These are phyloP conservation scores for Coccomyxa sp. DNA, from an alignment of 139 green algal species.

Conservation along the genomic window DNA sequence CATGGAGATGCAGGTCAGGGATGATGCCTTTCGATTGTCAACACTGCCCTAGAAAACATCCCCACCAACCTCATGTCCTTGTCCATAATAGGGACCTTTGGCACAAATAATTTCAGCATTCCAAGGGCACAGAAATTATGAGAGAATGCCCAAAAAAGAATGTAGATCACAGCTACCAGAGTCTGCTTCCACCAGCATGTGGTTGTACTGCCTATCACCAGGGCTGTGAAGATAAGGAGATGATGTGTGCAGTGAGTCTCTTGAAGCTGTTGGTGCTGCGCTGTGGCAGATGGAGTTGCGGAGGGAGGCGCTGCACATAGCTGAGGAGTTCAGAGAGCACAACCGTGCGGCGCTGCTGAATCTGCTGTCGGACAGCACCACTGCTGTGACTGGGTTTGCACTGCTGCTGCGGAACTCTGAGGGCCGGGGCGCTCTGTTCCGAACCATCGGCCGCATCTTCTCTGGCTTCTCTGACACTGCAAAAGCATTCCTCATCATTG, in stretches of 20 bases:
- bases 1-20: slow-evolving; percentile 37
- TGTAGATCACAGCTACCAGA: too few species aligned
- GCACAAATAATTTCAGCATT: too few species aligned
- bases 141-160: too few species aligned
- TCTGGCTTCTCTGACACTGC: slow-evolving; percentile 80
- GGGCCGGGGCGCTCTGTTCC: slow-evolving; percentile 39
- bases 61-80: not conserved
- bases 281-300: slow-evolving; percentile 8
- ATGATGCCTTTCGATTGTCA: not conserved
- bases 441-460: slow-evolving; percentile 72
- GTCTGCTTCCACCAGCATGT: too few species aligned
- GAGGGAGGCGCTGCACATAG: slow-evolving; percentile 15
- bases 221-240: not conserved
- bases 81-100: too few species aligned
- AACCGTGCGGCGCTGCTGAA: slow-evolving; percentile 38
- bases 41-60: not conserved
- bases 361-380: slow-evolving; percentile 59
- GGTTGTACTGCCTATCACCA: too few species aligned
- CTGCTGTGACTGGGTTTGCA: slow-evolving; percentile 45
- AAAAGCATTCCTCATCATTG: slow-evolving; percentile 92
- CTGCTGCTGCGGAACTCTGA: slow-evolving; percentile 42
- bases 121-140: too few species aligned
- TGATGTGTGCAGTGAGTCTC: not conserved
- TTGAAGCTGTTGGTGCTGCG: too few species aligned
- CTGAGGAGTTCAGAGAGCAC: slow-evolving; percentile 23